These are phyloP conservation scores for Laguncularia racemosa DNA, from an alignment of 345 rosid genomes.

Conservation along the genomic window DNA sequence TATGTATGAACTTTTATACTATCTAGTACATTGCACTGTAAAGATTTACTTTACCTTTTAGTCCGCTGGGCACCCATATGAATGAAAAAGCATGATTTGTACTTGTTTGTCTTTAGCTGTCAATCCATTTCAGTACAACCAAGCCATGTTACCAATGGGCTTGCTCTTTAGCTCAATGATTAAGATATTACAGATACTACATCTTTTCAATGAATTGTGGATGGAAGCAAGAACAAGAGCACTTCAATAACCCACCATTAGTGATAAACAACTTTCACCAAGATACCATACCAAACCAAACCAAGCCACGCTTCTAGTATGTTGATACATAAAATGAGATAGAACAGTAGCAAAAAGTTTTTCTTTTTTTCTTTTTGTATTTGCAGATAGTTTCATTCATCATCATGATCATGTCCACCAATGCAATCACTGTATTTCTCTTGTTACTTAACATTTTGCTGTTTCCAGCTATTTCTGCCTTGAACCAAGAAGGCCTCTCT, in stretches of 20 bases:
- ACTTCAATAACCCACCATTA: constrained; percentile 8
- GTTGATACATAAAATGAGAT: constrained; percentile 9
- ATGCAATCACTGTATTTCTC: constrained; percentile 32
- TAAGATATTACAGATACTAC: constrained; percentile 3
- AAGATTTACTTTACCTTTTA: too few relatives aligned
- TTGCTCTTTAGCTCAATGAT: background rate
- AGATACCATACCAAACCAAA: background rate
- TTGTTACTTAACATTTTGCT: constrained; percentile 36
- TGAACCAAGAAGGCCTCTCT: constrained; percentile 65
- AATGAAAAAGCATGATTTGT: too few relatives aligned
- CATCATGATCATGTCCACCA: constrained; percentile 32
- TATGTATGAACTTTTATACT: too few relatives aligned
- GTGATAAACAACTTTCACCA: constrained; percentile 10
- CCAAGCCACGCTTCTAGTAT: too few relatives aligned
- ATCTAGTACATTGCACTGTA: too few relatives aligned
- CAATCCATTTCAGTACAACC: background rate
- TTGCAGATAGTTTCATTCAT: too few relatives aligned
- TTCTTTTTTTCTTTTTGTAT: constrained; percentile 7
- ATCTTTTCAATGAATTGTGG: constrained; percentile 14
- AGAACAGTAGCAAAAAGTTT: constrained; percentile 26
- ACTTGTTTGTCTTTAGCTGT: too few relatives aligned
- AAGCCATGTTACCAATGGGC: constrained; percentile 1
- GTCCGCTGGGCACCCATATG: too few relatives aligned
- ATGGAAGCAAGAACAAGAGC: constrained; percentile 10
- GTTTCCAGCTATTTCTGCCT: constrained; percentile 33